A percentile compares a stretch with the other conserved stretches of the same genome.
Evolutionary conservation across 805 yeast species (phyloP).

Genomic region (Lachancea lanzarotensis): DNA sequence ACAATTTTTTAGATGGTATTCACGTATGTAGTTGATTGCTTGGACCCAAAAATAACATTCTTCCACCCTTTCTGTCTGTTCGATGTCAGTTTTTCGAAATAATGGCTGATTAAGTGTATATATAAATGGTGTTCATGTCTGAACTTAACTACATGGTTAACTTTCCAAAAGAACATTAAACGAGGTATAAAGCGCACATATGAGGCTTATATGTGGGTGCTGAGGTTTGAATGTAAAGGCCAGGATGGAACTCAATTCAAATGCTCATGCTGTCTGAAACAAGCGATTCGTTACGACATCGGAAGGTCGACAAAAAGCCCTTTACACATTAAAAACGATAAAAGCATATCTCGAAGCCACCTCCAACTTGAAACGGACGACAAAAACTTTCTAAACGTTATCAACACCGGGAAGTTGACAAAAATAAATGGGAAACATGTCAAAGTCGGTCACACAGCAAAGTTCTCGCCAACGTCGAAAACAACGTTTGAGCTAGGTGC

Average conservation of each 20-base stretch:
- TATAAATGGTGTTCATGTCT: too few species aligned
- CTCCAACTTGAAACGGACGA: constrained; percentile 11
- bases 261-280: constrained; percentile 17
- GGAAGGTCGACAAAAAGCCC: constrained; percentile 30
- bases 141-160: neutral
- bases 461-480: constrained; percentile 4
- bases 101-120: too few species aligned
- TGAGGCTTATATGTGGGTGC: constrained; percentile 21
- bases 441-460: constrained; percentile 14
- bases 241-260: constrained; percentile 15
- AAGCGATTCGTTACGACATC: constrained; percentile 13
- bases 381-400: constrained; percentile 2
- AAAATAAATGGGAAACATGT: constrained; percentile 16
- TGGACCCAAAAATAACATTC: neutral
- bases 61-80: neutral
- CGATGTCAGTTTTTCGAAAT: neutral
- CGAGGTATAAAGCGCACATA: neutral
- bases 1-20: neutral
- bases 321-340: constrained; percentile 27
- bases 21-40: neutral
- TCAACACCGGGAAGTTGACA: constrained; percentile 28
- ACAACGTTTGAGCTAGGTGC: constrained; percentile 18
- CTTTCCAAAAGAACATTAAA: neutral
- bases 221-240: constrained; percentile 18
- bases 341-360: constrained; percentile 31